These are phyloP conservation scores for Aspergillus saccharolyticus DNA, from an alignment of 495 filamentous ascomycete species.

Conservation along the genomic window DNA sequence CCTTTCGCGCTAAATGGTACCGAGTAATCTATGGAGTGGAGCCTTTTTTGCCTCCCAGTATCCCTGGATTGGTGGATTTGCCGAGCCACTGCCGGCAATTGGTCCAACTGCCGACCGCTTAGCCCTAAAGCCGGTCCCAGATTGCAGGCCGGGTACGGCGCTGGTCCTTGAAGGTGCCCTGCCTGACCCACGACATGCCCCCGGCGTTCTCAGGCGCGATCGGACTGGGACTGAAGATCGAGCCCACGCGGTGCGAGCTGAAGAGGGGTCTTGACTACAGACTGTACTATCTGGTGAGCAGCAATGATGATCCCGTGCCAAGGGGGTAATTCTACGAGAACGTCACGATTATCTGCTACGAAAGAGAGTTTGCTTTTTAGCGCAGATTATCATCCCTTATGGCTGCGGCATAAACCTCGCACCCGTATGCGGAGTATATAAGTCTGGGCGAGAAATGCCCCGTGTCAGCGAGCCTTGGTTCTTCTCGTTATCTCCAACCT, in stretches of 20 bases:
- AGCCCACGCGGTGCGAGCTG: background rate
- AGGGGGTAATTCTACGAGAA: background rate
- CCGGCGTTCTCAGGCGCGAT: background rate
- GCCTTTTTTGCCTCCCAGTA: background rate
- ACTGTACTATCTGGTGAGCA: background rate
- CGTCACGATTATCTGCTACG: background rate
- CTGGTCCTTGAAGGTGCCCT: background rate
- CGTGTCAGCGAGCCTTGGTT: background rate
- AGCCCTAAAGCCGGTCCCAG: background rate
- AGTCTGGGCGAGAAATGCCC: background rate
- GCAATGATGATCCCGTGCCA: background rate
- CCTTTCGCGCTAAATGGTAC: background rate
- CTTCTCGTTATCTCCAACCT: background rate
- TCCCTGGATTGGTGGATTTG: slow-evolving; percentile 2
- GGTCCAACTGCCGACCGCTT: slow-evolving; percentile 16
- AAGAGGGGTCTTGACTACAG: background rate
- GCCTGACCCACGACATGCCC: background rate
- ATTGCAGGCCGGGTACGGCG: background rate
- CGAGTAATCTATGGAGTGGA: background rate
- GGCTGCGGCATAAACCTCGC: background rate
- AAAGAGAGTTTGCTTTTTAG: background rate
- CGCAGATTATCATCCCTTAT: background rate
- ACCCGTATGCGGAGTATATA: background rate
- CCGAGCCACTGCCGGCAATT: slow-evolving; percentile 12
- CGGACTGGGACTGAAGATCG: background rate